Conservation (phyloP, 73 alveolate species). For the Effrenium voratum region DNA sequence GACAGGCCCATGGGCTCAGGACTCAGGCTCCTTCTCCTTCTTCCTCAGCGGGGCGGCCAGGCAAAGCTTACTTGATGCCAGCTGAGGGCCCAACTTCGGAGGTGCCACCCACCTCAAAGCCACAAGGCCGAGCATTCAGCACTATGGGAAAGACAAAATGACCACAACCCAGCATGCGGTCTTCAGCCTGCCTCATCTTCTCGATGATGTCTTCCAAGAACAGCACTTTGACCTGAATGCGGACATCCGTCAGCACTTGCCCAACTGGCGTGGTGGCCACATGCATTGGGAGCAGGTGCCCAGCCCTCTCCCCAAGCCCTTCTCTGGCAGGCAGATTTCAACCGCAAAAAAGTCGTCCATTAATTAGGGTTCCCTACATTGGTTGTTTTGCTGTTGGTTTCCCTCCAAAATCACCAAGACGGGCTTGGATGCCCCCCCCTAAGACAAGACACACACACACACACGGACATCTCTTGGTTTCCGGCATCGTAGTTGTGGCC, state of each 20-base stretch:
- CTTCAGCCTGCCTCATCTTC: constrained; percentile 40
- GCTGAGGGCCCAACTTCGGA: neutral
- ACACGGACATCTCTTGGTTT: neutral
- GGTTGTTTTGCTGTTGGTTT: too few relatives aligned
- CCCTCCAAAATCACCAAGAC: neutral
- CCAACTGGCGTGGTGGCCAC: too few relatives aligned
- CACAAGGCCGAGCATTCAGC: neutral
- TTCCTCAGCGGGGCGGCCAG: neutral
- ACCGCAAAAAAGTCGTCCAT: too few relatives aligned
- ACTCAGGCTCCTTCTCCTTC: constrained; percentile 39
- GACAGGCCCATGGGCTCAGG: too few relatives aligned
- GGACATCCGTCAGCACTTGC: too few relatives aligned
- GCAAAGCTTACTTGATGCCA: neutral
- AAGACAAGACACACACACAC: neutral
- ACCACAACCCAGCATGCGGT: too few relatives aligned
- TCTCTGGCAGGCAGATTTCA: too few relatives aligned
- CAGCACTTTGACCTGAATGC: constrained; percentile 36
- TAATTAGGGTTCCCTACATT: too few relatives aligned
- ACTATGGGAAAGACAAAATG: neutral
- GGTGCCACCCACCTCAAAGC: neutral
- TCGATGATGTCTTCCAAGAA: constrained; percentile 68
- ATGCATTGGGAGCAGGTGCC: too few relatives aligned
- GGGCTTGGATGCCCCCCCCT: neutral
- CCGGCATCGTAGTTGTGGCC: constrained; percentile 59
- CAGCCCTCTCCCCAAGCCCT: too few relatives aligned